A percentile compares a stretch with the other conserved stretches of the same genome.
Conservation (phyloP, 768 basidiomycete genomes). For the Phaffia australis region DNA sequence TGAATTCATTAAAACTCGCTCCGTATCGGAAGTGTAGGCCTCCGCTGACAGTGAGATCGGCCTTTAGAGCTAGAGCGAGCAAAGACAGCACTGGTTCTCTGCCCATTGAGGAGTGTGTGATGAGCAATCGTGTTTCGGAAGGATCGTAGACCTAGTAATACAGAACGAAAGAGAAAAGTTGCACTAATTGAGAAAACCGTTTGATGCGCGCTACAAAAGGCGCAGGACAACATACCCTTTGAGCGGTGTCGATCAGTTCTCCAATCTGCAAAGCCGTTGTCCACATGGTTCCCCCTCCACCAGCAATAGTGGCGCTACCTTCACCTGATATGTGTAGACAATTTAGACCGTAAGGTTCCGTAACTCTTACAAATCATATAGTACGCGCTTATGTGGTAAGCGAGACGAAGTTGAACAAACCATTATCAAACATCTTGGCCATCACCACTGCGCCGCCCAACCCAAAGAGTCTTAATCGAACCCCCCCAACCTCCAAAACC, state of each 20-base stretch:
- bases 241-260: slow-evolving; percentile 93
- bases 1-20: slow-evolving; percentile 92
- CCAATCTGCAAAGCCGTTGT: slow-evolving; percentile 94
- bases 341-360: background rate
- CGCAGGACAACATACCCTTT: slow-evolving; percentile 49
- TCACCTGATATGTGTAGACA: slow-evolving; percentile 16
- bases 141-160: slow-evolving; percentile 53
- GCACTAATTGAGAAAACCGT: background rate
- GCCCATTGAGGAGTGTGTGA: slow-evolving; percentile 85
- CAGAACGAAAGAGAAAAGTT: background rate
- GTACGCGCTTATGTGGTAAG: too few species aligned
- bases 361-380: background rate
- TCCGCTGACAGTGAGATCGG: slow-evolving; percentile 80
- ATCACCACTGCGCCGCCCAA: slow-evolving; percentile 88
- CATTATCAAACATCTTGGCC: slow-evolving; percentile 52
- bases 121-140: slow-evolving; percentile 82
- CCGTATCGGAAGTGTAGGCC: slow-evolving; percentile 97
- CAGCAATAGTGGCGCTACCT: slow-evolving; percentile 85
- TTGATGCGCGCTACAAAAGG: background rate
- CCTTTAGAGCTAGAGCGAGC: slow-evolving; percentile 78
- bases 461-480: slow-evolving; percentile 88
- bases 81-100: slow-evolving; percentile 87
- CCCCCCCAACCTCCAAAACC: slow-evolving; percentile 77
- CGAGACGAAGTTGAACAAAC: background rate
- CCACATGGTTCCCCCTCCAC: slow-evolving; percentile 98